Evolutionary conservation across 331 rosid genomes (phyloP).

Genomic region (Saraca asoca): DNA sequence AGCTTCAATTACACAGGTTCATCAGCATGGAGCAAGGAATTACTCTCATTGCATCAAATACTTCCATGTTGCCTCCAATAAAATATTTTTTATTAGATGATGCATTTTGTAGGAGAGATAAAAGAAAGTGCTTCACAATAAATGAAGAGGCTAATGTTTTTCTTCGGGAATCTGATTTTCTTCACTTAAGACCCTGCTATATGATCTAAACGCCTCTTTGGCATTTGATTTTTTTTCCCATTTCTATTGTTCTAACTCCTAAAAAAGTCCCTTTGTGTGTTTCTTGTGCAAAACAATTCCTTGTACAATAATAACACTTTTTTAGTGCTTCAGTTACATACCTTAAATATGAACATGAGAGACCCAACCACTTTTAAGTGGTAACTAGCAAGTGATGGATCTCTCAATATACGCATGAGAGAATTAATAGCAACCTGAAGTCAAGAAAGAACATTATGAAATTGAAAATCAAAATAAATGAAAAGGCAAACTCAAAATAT

Average conservation of each 20-base stretch:
- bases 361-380: slow-evolving; percentile 93
- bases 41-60: background rate
- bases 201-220: background rate
- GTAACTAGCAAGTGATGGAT: slow-evolving; percentile 90
- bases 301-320: slow-evolving; percentile 8
- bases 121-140: background rate
- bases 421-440: slow-evolving; percentile 94
- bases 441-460: slow-evolving; percentile 21
- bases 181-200: background rate
- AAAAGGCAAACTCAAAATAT: background rate
- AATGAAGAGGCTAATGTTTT: background rate
- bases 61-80: background rate
- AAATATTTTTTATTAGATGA: background rate
- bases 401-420: slow-evolving; percentile 96
- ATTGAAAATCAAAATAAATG: slow-evolving; percentile 18
- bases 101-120: background rate
- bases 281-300: background rate
- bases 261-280: background rate
- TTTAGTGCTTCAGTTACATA: slow-evolving; percentile 33
- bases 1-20: background rate
- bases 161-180: slow-evolving; percentile 5
- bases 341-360: slow-evolving; percentile 99
- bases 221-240: background rate
- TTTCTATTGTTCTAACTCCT: background rate
- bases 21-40: background rate